Base-by-base conservation (phyloP, 257 asterid species). In the Datura wrightii region DNA sequence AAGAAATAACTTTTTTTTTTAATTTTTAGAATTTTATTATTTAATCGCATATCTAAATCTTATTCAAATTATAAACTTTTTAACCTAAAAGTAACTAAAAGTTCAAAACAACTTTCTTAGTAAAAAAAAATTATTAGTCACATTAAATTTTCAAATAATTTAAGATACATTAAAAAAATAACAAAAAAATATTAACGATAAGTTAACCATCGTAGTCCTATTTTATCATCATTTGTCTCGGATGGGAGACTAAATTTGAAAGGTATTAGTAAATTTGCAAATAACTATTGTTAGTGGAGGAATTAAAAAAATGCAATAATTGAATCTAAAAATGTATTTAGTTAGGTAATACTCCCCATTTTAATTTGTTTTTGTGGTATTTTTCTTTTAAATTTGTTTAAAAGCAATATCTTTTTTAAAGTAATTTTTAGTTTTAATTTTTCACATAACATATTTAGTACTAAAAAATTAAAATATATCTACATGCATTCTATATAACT, bases 281-380 rank as follows among this genome's bases (percentile, higher is more conserved):
- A 36, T 8, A 14, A 76, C 2, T 13, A 76, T 50, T 76, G 44
- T 76, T 50, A 76, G 62, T 76, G 81, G 81, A 76, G 60, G 81
- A 76, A 50, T 76, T 42, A 24, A 39, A 39, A 50, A 50, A 24
- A 19, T 24, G 11, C 24, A 76, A 76, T 31, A 76, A 76, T 76
- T 76, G 62, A 76, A 48, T 37, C 3, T 13, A 6, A 37, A 76
- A 14, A 11, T 31, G 62, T 76, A 50, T 44, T 70, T 76, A 76
- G 9, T 24, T 48, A 76, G 31, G 82, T 76, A 24, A 50, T 24
- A 24, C 31, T 24, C 31, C 31, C 31, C 31, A 39, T 5, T 13
- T 76, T 48, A 14, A 41, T 50, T 31, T 76, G 31, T 53, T 48
- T 48, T 48, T 6, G 31, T 24, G 31, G 31, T 24, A 24, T 24